Evolutionary conservation across 2,329 filamentous ascomycete species (phyloP), one percentile per base, ranked within the genome.

Genomic region (Microcera coccophila): DNA sequence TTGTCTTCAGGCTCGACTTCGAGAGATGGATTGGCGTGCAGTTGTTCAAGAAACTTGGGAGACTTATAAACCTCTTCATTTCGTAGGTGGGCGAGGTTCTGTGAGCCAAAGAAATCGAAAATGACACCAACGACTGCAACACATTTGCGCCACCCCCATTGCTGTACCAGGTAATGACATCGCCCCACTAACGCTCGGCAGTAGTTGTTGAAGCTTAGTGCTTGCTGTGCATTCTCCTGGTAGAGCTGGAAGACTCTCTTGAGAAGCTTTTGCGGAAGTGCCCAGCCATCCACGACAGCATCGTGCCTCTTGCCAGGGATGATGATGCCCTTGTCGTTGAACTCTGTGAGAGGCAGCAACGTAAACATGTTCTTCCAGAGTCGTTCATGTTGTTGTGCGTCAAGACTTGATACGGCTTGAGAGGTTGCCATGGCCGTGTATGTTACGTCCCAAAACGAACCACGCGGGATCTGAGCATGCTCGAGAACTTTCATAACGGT

Each of bases 51-150:
- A 39, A 85, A 85, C 3, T 62, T 65, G 1, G 82, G 79, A 4
- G 82, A 85, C 41, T 69, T 69, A 52, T 77, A 77, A 2, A 74
- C 76, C 55, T 82, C 78, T 57, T 85, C 82, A 45, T 85, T 84
- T 28, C 79, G 75, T 32, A 86, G 59, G 59, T 85, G 78, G 3
- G 74, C 73, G 10, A 85, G 70, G 35, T 77, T 73, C 48, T 81
- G 78, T 2, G 75, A 74, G 9, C 79, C 81, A 52, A 85, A 85
- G 55, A 84, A 85, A 60, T 85, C 81, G 48, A 85, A 85, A 3
- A 85, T 74, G 2, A 74, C 68, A 2, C 81, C 79, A 22, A 84
- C 66, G 12, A 84, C 70, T 10, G 71, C 66, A 36, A 74, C 76
- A 52, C 75, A 78, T 47, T 69, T 77, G 28, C 69, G 69, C 82